Evolutionary conservation across 306 rosid genomes (phyloP), one percentile per base, ranked within the genome.

Genomic region (Fragaria nilgerrensis): DNA sequence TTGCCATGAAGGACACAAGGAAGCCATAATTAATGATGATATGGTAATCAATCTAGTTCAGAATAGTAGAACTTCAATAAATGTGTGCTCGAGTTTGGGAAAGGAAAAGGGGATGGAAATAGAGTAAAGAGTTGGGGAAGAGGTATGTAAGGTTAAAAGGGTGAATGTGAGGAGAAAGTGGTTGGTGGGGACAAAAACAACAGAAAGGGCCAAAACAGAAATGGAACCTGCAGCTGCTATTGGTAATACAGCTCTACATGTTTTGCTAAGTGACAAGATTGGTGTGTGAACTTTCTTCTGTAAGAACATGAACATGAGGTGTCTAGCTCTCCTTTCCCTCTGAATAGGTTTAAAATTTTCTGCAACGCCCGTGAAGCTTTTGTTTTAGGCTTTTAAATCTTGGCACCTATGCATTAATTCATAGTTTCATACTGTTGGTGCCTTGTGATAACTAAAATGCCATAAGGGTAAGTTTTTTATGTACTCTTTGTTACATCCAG

Each of bases 1-100:
- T 63, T 41, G 70, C 55, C 50, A 78, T 76, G 39, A 56, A n/a
- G 68, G 79, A 23, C 64, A 65, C 49, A 80, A 83, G 80, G 82
- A 75, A 78, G 84, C 85, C 89, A 86, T 86, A 19, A 37, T 66
- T 45, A 74, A 80, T 76, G 86, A 82, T 68, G 77, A 50, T 67
- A 16, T 63, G 34, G 72, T 56, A 29, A 65, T 64, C 43, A 73
- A 85, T 69, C 37, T 43, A 56, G 53, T 58, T 72, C 75, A 50
- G 50, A 76, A 53, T 61, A 48, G 27, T 22, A 50, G 50, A 78
- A 32, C 74, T 79, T 69, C 59, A 73, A 73, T 62, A 50, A 77
- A 80, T 73, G 59, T 61, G 64, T 52, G 25, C 52, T 22, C 8
- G 70, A 75, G 29, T 72, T 66, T 66, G 36, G 32, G 59, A 34